Base-by-base conservation (phyloP, 2,329 filamentous ascomycete species). In the Trichoderma koningiopsis region DNA sequence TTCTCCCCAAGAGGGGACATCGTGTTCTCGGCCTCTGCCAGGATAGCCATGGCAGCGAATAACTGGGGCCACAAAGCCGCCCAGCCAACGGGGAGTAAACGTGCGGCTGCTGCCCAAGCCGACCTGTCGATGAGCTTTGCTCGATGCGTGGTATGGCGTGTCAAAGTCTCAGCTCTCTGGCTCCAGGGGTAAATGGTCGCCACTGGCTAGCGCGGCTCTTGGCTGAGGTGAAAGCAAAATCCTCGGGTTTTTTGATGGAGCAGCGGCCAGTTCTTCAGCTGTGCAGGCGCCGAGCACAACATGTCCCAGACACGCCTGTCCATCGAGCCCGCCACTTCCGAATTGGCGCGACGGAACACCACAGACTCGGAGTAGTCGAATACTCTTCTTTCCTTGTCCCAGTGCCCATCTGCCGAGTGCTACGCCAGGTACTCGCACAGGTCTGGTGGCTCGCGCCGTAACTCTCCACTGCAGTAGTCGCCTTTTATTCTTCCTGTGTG, bases 31-130 rank as follows among this genome's bases (percentile, higher is more conserved):
- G 55, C 47, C 68, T 35, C 56, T 64, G 53, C 47, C 58, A 63
- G 52, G 49, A 59, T 52, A 19, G 55, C 53, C 53, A 58, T 52
- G 55, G 53, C 58, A 43, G 63, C 35, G 53, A 53, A 57, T 47
- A 29, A 58, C 58, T 67, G 64, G 64, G 64, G 64, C 40, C 16
- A 16, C 64, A 67, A 59, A 37, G 53, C 64, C 64, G 43, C 40
- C 27, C 67, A 67, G 55, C 62, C 68, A 70, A 67, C 68, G 40
- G 57, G 22, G n/a, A 67, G 64, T 29, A 61, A 67, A 70, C 68
- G 60, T 69, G 59, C 59, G 63, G 52, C 60, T 57, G 53, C 67
- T 40, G 67, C 55, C 53, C 62, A 58, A 33, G 47, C 43, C 40
- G 60, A 24, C 58, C 57, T 68, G 43, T 14, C 43, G 43, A 55